These are phyloP conservation scores for Moelleriella libera DNA, from an alignment of 2,329 filamentous ascomycete genomes.

Conservation along the genomic window DNA sequence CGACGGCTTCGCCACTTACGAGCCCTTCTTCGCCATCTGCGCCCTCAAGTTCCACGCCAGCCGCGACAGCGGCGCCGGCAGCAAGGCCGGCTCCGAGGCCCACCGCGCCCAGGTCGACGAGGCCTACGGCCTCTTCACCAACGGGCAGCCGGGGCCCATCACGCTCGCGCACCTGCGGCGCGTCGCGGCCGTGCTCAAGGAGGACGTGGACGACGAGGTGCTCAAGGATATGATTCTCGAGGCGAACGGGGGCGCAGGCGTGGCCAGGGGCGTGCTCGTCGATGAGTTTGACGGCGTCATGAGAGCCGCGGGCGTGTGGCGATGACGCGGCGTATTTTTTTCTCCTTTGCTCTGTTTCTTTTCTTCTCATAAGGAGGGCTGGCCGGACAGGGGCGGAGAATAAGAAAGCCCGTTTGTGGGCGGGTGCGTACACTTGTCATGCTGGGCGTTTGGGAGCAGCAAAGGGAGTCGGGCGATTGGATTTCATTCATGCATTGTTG, in stretches of 20 bases:
- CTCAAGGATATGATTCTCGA: conserved; percentile 90
- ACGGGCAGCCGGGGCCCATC: conserved; percentile 43
- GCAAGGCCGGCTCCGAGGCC: conserved; percentile 12
- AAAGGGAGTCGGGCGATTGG: too few species aligned
- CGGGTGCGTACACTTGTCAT: too few species aligned
- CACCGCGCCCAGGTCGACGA: conserved; percentile 58
- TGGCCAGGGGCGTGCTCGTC: conserved; percentile 54
- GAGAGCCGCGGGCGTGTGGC: conserved; percentile 71
- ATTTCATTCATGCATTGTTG: too few species aligned
- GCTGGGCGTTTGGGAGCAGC: too few species aligned
- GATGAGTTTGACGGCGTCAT: conserved; percentile 82
- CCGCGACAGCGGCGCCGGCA: conserved; percentile 32
- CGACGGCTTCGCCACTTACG: conserved; percentile 65
- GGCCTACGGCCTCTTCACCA: conserved; percentile 71
- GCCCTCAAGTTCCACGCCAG: conserved; percentile 67
- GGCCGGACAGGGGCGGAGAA: too few species aligned
- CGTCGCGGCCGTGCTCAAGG: conserved; percentile 69
- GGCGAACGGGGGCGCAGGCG: conserved; percentile 69
- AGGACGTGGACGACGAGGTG: conserved; percentile 70
- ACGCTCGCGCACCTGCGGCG: conserved; percentile 64
- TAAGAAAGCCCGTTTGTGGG: too few species aligned
- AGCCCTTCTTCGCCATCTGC: conserved; percentile 74
- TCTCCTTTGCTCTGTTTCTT: not conserved
- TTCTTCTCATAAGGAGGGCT: conserved; percentile 2
- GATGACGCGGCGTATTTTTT: conserved; percentile 26